A percentile compares a stretch with the other conserved stretches of the same genome.
phyloP scores from a whole-genome alignment of 2,329 filamentous ascomycete genomes.

The Colletotrichum chrysophilum region DNA sequence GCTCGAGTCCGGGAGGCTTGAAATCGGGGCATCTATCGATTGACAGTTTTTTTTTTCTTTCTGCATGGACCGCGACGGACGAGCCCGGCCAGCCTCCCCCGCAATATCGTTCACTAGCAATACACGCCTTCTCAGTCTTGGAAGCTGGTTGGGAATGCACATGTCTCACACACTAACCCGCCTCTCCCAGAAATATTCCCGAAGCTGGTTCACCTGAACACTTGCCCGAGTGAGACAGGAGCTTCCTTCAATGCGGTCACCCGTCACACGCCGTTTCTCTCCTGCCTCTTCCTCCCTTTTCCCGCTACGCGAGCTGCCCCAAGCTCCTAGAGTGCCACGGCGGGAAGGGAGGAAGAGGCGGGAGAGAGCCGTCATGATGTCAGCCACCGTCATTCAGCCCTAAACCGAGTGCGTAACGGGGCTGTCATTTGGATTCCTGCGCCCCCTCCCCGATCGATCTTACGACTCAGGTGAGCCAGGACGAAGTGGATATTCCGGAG shows the following conservation, averaged over 20 bases:
- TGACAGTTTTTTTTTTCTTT: background rate
- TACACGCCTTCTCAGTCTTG: background rate
- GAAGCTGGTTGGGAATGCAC: background rate
- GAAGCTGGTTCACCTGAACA: background rate
- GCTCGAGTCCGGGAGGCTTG: background rate
- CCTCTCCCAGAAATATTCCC: background rate
- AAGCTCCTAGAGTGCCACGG: background rate
- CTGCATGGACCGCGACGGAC: background rate
- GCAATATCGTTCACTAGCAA: background rate
- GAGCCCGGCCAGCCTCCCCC: background rate
- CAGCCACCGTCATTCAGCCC: slow-evolving; percentile 8
- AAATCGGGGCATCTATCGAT: background rate
- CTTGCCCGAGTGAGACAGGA: background rate
- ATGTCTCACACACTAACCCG: background rate
- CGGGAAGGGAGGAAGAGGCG: no score
- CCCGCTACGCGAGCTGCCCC: background rate
- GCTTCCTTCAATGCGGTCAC: background rate
- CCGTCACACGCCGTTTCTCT: background rate
- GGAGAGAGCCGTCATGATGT: slow-evolving; percentile 11
- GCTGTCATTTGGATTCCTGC: background rate
- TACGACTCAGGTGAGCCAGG: background rate
- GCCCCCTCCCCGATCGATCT: background rate
- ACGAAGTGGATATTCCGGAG: background rate
- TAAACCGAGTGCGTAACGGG: background rate
- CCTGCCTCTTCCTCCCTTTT: background rate